Percentiles rank a stretch among this genome's conserved stretches.
Evolutionary conservation across 2,329 filamentous ascomycete species (phyloP).

Genomic region (Phaeophleospora eucalypticola): DNA sequence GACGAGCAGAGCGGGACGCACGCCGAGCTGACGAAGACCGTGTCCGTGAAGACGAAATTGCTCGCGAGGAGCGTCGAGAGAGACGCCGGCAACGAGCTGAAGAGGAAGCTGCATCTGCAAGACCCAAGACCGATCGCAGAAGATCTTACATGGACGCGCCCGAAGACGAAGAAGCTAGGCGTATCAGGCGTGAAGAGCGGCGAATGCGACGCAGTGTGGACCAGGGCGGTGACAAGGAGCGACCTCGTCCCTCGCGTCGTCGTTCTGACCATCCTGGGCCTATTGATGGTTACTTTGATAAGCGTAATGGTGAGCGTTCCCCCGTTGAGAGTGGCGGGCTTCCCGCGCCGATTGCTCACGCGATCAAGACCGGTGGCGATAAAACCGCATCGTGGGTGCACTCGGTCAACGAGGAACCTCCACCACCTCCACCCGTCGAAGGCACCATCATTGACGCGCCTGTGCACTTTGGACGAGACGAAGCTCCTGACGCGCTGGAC

Average conservation of each 20-base stretch:
- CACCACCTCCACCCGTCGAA: constrained; percentile 42
- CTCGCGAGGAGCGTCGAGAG: constrained; percentile 28
- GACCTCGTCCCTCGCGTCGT: constrained; percentile 28
- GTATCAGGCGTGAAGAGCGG: constrained; percentile 42
- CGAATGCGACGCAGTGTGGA: constrained; percentile 38
- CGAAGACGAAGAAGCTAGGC: constrained; percentile 34
- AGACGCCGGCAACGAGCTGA: constrained; percentile 25
- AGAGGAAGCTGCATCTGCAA: constrained; percentile 19
- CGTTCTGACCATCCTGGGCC: constrained; percentile 33
- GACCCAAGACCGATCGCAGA: constrained; percentile 28
- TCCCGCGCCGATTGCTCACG: constrained; percentile 26
- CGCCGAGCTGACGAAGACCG: constrained; percentile 32
- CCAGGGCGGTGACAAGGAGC: constrained; percentile 29
- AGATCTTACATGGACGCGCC: constrained; percentile 26
- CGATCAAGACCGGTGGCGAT: constrained; percentile 36
- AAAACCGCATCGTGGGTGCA: constrained; percentile 50
- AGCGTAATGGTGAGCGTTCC: constrained; percentile 37
- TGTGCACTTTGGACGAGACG: constrained; percentile 27
- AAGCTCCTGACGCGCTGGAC: constrained; percentile 24
- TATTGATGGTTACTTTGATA: constrained; percentile 43
- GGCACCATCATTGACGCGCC: constrained; percentile 46
- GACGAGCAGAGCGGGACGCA: constrained; percentile 28
- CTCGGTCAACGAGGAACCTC: constrained; percentile 43
- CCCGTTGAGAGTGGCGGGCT: constrained; percentile 12
- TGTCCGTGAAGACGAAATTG: constrained; percentile 26